Evolutionary conservation across 768 basidiomycete genomes (phyloP).

Genomic region (Cystobasidium onofrii): DNA sequence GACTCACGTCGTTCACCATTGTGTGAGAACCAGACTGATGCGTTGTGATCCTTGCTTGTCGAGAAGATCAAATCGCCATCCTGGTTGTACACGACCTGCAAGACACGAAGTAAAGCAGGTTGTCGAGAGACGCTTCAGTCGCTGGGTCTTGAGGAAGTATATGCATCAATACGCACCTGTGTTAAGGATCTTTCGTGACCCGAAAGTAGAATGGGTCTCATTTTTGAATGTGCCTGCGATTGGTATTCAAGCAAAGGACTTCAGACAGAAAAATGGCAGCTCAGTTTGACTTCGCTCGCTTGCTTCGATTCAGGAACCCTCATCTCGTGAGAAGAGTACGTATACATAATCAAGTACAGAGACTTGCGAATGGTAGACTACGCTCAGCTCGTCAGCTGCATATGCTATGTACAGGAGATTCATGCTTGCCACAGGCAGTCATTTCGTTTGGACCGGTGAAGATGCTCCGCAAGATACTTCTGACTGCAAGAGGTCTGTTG

Average conservation of each 20-base stretch:
- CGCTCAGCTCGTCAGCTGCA: no score
- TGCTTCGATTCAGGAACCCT: no score
- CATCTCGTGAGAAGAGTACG: no score
- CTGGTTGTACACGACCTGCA: conserved; percentile 71
- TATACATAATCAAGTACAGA: no score
- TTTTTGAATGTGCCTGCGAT: neutral
- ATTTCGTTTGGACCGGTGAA: no score
- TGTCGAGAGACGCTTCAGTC: no score
- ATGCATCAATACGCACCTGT: neutral
- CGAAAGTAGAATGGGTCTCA: conserved; percentile 11
- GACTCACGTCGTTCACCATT: conserved; percentile 72
- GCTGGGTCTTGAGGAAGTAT: no score
- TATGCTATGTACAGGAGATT: no score
- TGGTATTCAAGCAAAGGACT: neutral
- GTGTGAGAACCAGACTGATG: conserved; percentile 88
- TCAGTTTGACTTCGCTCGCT: neutral
- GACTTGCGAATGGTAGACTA: no score
- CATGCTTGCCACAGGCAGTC: no score
- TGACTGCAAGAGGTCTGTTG: no score
- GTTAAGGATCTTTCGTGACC: neutral
- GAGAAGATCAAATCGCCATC: conserved; percentile 95
- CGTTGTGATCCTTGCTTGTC: conserved; percentile 85
- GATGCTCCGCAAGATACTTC: no score
- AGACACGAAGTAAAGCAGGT: neutral
- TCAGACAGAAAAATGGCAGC: neutral